Evolutionary conservation across 768 basidiomycete species (phyloP).

Genomic region (Amanita subjunquillea): DNA sequence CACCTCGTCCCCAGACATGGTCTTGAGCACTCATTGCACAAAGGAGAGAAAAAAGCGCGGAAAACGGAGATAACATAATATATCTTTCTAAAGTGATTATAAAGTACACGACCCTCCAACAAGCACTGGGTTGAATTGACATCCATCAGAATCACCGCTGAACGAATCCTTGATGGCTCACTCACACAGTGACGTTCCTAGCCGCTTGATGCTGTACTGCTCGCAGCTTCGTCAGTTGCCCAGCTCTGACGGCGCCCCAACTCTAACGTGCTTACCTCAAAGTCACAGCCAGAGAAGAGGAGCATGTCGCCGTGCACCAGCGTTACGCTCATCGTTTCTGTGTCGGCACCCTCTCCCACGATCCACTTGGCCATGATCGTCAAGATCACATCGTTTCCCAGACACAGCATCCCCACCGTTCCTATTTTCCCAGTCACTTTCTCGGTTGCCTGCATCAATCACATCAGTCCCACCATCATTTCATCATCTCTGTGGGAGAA

Average conservation of each 20-base stretch:
- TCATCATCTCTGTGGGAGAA: neutral
- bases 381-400: slow-evolving; percentile 28
- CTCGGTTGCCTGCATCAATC: slow-evolving; percentile 12
- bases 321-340: slow-evolving; percentile 9
- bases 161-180: neutral
- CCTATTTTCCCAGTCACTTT: slow-evolving; percentile 17
- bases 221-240: neutral
- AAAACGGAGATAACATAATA: neutral
- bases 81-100: neutral
- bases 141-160: neutral
- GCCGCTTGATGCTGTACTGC: slow-evolving; percentile 34
- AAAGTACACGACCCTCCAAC: neutral
- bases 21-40: neutral
- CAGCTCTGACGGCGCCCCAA: too few species aligned
- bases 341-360: neutral
- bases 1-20: neutral
- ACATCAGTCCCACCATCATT: neutral
- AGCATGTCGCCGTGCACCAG: slow-evolving; percentile 35
- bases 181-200: slow-evolving; percentile 34
- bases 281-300: slow-evolving; percentile 29
- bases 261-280: slow-evolving; percentile 22
- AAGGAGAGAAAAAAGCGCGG: neutral
- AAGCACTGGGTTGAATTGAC: neutral
- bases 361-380: slow-evolving; percentile 17
- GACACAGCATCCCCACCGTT: slow-evolving; percentile 21